Base-by-base conservation (phyloP, 2,329 filamentous ascomycete species). In the Calonectria leucothoes region DNA sequence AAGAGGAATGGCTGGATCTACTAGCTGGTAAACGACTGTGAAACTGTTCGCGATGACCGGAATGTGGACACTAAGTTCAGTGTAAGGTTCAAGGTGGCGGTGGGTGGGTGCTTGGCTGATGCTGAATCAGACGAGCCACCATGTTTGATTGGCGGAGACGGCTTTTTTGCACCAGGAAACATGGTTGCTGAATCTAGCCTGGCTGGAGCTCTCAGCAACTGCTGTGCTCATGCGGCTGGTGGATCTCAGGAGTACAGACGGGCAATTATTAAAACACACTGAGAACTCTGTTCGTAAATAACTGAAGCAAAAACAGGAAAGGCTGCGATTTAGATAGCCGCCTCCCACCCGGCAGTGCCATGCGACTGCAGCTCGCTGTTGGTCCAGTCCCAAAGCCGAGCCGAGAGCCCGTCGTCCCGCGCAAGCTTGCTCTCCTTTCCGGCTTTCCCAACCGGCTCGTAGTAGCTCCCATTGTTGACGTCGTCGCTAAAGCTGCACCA, bases 401-500 rank as follows among this genome's bases (percentile, higher is more conserved):
- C 31, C 4, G 70, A 29, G 5, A 72, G 55, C 12, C 25, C 42
- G 14, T 72, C 65, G 35, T 72, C 65, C n/a, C 31, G 31, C 33
- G 70, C 45, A 23, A 63, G 57, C 17, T 37, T 69, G 8, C 64
- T 39, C 42, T 63, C 55, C 33, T 63, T 69, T 25, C 65, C 70
- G 15, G 27, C 4, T 15, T 69, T 72, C 11, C 70, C 70, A 33
- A 72, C 31, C 6, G 70, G 65, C 31, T 72, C 65, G 29, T 72
- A 72, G 55, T 72, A 72, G 7, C 17, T 27, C 7, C 70, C 70
- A n/a, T 57, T 72, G 11, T n/a, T 52, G 1, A 55, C 45, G 11
- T 69, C 35, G 10, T 69, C 57, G 55, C 65, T 72, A 15, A 72
- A 68, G 27, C 57, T 66, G 31, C 66, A 69, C 70, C 66, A 72